These are phyloP conservation scores for Diaporthe caulivora DNA, from an alignment of 2,329 filamentous ascomycete species.

Conservation along the genomic window DNA sequence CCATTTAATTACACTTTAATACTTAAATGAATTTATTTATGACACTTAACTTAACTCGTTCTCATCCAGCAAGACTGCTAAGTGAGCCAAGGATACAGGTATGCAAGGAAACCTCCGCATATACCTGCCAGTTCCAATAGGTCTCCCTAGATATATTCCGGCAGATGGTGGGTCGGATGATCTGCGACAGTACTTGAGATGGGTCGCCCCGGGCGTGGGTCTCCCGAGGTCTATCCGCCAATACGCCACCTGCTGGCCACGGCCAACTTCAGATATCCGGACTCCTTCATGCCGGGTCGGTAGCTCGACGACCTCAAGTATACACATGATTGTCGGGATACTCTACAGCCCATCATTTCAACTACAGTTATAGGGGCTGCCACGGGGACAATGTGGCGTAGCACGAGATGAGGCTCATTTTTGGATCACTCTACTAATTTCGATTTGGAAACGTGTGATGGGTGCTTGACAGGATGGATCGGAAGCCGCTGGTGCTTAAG, in stretches of 20 bases:
- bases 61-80: neutral
- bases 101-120: constrained; percentile 50
- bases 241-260: constrained; percentile 57
- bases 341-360: constrained; percentile 49
- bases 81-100: neutral
- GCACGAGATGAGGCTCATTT: constrained; percentile 62
- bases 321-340: constrained; percentile 43
- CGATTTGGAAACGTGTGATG: constrained; percentile 56
- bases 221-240: constrained; percentile 58
- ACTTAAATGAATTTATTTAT: no score
- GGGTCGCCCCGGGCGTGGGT: constrained; percentile 51
- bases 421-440: constrained; percentile 61
- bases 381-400: constrained; percentile 57
- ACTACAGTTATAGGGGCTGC: constrained; percentile 47
- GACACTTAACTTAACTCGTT: no score
- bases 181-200: constrained; percentile 48
- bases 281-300: constrained; percentile 61
- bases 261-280: constrained; percentile 58
- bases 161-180: constrained; percentile 47
- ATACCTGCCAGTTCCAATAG: constrained; percentile 49
- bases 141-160: constrained; percentile 44
- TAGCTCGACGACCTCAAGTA: constrained; percentile 50
- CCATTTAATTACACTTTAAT: no score
- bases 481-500: constrained; percentile 51
- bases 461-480: constrained; percentile 53